Evolutionary conservation across 345 rosid genomes (phyloP).

Genomic region (Dipteronia sinensis): DNA sequence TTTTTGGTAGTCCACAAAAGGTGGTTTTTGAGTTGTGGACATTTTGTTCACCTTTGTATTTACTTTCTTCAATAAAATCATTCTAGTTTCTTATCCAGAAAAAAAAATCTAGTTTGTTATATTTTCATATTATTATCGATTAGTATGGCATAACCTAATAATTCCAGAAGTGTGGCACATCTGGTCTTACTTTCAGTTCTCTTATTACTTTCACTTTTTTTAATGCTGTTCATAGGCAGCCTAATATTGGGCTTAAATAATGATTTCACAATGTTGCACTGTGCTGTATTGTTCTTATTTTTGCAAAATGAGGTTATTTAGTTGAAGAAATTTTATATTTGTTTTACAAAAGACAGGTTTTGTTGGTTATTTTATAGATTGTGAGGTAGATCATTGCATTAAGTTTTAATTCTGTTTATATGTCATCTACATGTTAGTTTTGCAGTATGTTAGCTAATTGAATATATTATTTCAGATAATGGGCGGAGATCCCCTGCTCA

Average conservation of each 20-base stretch:
- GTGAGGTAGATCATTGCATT: background rate
- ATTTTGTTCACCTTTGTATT: no score
- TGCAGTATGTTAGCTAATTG: background rate
- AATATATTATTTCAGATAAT: conserved; percentile 52
- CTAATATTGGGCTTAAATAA: no score
- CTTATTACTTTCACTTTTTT: no score
- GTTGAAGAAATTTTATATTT: conserved; percentile 1
- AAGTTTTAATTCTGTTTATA: background rate
- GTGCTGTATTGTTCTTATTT: background rate
- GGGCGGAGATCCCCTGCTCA: conserved; percentile 94
- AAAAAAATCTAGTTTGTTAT: background rate
- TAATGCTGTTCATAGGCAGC: no score
- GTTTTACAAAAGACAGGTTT: background rate
- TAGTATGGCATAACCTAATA: background rate
- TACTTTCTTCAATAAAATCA: no score
- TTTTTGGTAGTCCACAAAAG: background rate
- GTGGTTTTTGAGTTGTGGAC: no score
- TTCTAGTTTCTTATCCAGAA: no score
- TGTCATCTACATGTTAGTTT: conserved; percentile 6
- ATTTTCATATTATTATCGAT: background rate
- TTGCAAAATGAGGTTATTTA: background rate
- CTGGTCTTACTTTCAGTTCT: no score
- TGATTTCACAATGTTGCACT: background rate
- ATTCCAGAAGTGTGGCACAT: background rate
- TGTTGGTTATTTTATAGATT: background rate